phyloP scores from a whole-genome alignment of 2,329 filamentous ascomycete genomes.

The Aspergillus ustus region DNA sequence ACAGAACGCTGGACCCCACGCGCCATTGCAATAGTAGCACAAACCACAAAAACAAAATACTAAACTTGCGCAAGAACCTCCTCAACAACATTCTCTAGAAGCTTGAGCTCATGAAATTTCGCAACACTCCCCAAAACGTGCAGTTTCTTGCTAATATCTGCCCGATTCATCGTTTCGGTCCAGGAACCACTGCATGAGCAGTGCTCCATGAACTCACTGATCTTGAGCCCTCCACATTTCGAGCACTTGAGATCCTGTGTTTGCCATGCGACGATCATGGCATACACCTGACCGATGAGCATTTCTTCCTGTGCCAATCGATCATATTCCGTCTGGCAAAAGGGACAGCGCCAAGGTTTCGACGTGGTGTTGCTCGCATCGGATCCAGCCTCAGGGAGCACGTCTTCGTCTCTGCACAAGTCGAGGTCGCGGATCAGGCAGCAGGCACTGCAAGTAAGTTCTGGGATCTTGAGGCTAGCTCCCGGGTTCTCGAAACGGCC shows the following conservation, averaged over 20 bases:
- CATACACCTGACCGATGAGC: constrained; percentile 76
- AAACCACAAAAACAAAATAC: constrained; percentile 3
- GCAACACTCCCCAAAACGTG: constrained; percentile 76
- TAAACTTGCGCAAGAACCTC: constrained; percentile 59
- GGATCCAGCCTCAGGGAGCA: constrained; percentile 62
- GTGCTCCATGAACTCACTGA: constrained; percentile 96
- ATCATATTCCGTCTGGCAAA: constrained; percentile 77
- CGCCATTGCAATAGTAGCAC: neutral
- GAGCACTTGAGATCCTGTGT: constrained; percentile 89
- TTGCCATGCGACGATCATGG: constrained; percentile 76
- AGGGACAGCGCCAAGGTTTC: constrained; percentile 73
- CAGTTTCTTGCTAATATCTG: constrained; percentile 68
- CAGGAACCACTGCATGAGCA: constrained; percentile 91
- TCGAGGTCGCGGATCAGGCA: constrained; percentile 88
- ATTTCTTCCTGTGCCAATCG: constrained; percentile 82
- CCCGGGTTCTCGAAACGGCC: constrained; percentile 88
- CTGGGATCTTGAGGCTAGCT: constrained; percentile 71
- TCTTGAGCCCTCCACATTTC: constrained; percentile 67
- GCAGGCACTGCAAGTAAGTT: constrained; percentile 87
- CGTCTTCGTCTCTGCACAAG: constrained; percentile 84
- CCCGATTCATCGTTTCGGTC: constrained; percentile 71
- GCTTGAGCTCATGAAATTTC: constrained; percentile 76
- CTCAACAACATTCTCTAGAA: constrained; percentile 76
- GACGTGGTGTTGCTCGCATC: constrained; percentile 36
- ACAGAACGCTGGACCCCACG: neutral